Base-by-base conservation (phyloP, 345 rosid genomes). In the Salix dunnii region DNA sequence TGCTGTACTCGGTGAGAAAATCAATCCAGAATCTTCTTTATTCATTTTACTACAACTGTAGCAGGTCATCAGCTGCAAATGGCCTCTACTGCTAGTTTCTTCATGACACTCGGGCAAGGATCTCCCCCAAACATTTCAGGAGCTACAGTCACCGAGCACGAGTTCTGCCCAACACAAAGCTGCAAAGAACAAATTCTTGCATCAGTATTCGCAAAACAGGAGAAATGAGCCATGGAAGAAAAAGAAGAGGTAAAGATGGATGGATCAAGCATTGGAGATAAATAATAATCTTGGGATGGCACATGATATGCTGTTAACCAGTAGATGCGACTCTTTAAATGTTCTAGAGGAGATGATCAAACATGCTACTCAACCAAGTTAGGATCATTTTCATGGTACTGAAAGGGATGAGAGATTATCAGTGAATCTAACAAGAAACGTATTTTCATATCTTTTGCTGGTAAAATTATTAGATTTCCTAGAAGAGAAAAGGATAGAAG, bases 61-160 rank as follows among this genome's bases (percentile, higher is more conserved):
- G 67, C 61, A 58, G 68, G 77, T 74, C 68, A 74, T 88, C 81
- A 96, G 82, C 90, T 84, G 77, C 99, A 96, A 72, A 96, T 68
- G 27, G 87, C 97, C 86, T 96, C 99, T 30, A 92, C 98, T 0
- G 97, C 90, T 17, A 96, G 94, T 69, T 94, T 92, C 89, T 96
- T 96, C 99, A 91, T 94, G 78, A 94, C 86, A 38, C 66, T 85
- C 0, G 93, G 97, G 78, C 99, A 96, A 0, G 99, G 99, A 80
- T 96, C 99, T 72, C 98, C 99, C 10, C 98, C 98, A 42, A 96
- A 96, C 88, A 96, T 93, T 70, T 77, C 96, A 0, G 98, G 99
- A 62, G 99, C 97, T 33, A 96, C 98, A 0, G 98, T 93, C 58
- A 96, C 95, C 0, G 98, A 86, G 88, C 98, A 96, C 80, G 87